Evolutionary conservation across 2,329 filamentous ascomycete genomes (phyloP), one percentile per base, ranked within the genome.

Genomic region (Phaeophleospora eucalypticola): DNA sequence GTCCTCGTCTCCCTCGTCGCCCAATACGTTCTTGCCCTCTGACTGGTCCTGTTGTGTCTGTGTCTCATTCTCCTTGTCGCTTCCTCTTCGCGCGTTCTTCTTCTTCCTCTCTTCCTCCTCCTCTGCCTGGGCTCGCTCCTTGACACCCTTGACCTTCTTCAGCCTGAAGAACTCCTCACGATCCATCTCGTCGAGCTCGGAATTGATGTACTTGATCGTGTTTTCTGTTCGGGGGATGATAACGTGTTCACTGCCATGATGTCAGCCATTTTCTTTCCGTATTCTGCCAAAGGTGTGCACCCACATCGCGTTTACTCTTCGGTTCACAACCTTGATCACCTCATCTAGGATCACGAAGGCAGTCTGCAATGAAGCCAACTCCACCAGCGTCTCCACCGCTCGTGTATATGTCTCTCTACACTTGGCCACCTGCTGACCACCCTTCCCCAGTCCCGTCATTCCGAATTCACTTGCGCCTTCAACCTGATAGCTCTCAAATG

Each of bases 131-230:
- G 72, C 73, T 49, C 74, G 66, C 56, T 81, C 78, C 64, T 83
- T 84, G 67, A 84, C 87, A 20, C 81, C 82, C 63, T 86, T 86
- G 65, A 93, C 78, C 77, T 98, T 98, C 74, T 98, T 98, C 65
- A 98, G 72, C 57, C 93, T 80, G 72, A 96, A 98, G 69, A 98
- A 98, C 67, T 98, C 93, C 68, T 97, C 93, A 75, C 93, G 82
- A 71, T 97, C 94, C 41, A 98, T 77, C 72, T 98, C 93, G 65
- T 98, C 93, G 14, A 98, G 80, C 68, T 98, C 93, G 1, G 91
- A 95, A 73, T 97, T 97, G 78, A 97, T 97, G 65, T 97, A 98
- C 73, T 95, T 96, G 75, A 98, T 98, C n/a, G 93, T 98, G 65
- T 97, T 98, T 68, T 98, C 93, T 12, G 93, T 98, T 57, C 93